These are phyloP conservation scores for Neospora caninum DNA, from an alignment of 169 alveolate species.

Conservation along the genomic window DNA sequence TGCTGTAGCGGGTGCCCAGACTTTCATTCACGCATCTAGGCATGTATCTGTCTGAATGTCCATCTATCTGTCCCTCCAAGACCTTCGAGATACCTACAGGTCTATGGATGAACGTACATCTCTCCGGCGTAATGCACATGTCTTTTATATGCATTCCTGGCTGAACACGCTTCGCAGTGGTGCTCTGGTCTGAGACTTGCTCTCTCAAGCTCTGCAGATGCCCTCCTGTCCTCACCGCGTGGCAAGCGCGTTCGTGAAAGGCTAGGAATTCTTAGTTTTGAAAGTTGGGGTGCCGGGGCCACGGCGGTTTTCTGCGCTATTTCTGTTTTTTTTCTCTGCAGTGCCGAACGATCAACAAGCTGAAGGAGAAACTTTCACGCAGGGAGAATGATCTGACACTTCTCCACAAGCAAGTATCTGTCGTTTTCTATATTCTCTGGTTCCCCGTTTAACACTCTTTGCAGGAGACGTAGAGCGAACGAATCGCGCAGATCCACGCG, in stretches of 20 bases:
- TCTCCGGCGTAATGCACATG: not conserved
- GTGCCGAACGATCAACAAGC: constrained; percentile 25
- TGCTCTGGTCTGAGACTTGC: too few relatives aligned
- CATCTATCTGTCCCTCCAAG: not conserved
- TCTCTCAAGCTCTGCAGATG: too few relatives aligned
- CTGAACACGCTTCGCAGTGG: not conserved
- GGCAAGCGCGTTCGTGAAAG: too few relatives aligned
- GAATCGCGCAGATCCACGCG: too few relatives aligned
- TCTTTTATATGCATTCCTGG: not conserved
- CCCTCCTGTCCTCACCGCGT: not conserved
- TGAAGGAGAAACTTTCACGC: constrained; percentile 25
- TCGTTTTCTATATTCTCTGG: not conserved
- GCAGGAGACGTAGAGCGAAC: too few relatives aligned
- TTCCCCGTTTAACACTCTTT: too few relatives aligned
- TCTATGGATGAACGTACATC: not conserved
- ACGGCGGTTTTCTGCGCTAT: not conserved
- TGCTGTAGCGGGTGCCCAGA: not conserved
- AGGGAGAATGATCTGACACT: constrained; percentile 3
- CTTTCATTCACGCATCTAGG: not conserved
- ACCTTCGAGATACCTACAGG: not conserved
- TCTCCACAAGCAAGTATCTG: constrained; percentile 34
- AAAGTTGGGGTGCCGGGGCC: too few relatives aligned
- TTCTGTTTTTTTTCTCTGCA: not conserved
- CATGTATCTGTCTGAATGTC: not conserved
- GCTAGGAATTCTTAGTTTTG: too few relatives aligned